phyloP scores from a whole-genome alignment of 2,329 filamentous ascomycete species.

The Xenoacremonium recifei region DNA sequence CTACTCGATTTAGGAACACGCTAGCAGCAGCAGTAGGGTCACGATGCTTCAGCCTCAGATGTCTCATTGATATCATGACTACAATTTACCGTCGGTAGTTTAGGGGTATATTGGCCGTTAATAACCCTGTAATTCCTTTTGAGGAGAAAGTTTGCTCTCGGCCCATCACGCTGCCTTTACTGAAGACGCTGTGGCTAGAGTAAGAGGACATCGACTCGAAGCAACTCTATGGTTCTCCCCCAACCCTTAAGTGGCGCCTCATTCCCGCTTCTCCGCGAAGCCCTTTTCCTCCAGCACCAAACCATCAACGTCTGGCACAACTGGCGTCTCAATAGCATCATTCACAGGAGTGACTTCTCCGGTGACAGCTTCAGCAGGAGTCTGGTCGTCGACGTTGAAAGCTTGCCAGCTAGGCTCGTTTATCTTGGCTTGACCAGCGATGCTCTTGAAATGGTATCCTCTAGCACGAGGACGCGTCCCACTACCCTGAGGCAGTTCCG shows the following conservation, averaged over 20 bases:
- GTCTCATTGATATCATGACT: too few relatives aligned
- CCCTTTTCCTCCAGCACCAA: constrained; percentile 55
- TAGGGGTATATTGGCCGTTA: too few relatives aligned
- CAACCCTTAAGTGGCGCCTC: constrained; percentile 8
- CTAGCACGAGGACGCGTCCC: constrained; percentile 76
- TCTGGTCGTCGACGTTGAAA: constrained; percentile 33
- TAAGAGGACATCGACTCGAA: too few relatives aligned
- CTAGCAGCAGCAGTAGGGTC: too few relatives aligned
- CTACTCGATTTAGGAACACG: too few relatives aligned
- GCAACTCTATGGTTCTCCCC: too few relatives aligned
- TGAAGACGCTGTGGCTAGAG: too few relatives aligned
- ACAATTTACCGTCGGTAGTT: too few relatives aligned
- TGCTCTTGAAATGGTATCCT: constrained; percentile 78
- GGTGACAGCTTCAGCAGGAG: constrained; percentile 11
- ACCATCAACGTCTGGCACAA: constrained; percentile 45
- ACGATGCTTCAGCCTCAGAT: too few relatives aligned
- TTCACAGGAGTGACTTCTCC: not conserved
- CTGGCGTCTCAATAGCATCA: constrained; percentile 37
- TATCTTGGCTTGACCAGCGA: constrained; percentile 63
- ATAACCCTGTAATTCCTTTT: too few relatives aligned
- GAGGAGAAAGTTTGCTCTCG: too few relatives aligned
- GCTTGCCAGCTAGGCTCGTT: constrained; percentile 68
- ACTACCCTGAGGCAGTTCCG: constrained; percentile 68
- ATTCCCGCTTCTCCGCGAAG: constrained; percentile 45
- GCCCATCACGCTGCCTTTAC: too few relatives aligned